Evolutionary conservation across 179 eudicot genomes (phyloP), one percentile per base, ranked within the genome.

Genomic region (Patellifolia procumbens): DNA sequence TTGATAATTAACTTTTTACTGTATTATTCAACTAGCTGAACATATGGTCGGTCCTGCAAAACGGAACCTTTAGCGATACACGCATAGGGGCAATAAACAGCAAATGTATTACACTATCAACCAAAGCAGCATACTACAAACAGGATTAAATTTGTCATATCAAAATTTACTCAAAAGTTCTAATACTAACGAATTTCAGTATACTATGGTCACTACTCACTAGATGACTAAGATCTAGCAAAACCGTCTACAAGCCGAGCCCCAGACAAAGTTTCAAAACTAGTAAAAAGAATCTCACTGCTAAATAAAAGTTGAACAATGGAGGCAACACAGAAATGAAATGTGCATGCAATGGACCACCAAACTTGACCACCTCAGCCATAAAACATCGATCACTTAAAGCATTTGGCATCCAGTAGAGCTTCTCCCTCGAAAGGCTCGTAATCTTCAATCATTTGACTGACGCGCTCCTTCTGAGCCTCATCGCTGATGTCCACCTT

Each of bases 401-500:
- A 91, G 83, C 91, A 91, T 82, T 91, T 89, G 62, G 93, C 93
- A 82, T 91, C 93, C 71, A 89, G 65, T 29, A 91, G 86, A 68
- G 89, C 73, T 83, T 88, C 96, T 7, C 93, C 91, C 79, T 91
- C 90, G 58, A 91, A 91, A n/a, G 96, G 96, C 85, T 91, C 93
- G 1, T 75, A 73, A 75, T 89, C 96, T 75, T 91, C 96, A 35
- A 89, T 91, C 96, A 91, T 89, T 59, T 88, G 91, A 68, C 70
- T 91, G 2, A 79, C 93, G 9, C 91, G 87, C 81, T 91, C 93
- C 86, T 91, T 91, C 68, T 91, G 91, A 49, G 86, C 88, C 78
- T 84, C 90, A 62, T 91, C 89, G 22, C 42, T 75, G 74, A 91
- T 77, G 76, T 91, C 93, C 4, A 85, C 96, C 85, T 91, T 87